Base-by-base conservation (phyloP, 257 asterid species). In the Eucommia ulmoides region DNA sequence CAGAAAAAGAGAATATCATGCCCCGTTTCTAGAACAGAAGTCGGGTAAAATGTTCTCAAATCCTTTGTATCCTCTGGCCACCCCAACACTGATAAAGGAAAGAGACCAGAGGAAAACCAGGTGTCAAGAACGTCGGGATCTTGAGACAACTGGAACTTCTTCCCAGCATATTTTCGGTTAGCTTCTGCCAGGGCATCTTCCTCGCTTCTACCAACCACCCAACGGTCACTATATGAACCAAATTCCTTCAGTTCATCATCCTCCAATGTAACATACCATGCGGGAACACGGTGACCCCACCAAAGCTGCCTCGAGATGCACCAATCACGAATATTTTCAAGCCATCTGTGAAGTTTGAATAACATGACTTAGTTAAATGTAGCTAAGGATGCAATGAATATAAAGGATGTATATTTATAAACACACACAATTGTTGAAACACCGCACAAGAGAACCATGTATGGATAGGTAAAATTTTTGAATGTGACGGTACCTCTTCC, bases 231-330 rank as follows among this genome's bases (percentile, higher is more conserved):
- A 65, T 69, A 69, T 10, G 75, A 71, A 64, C 92, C 96, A 21
- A 80, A 55, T 66, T 76, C 96, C 71, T 73, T 79, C 66, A 70
- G 67, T 41, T 89, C 58, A 70, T 89, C 94, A 45, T 64, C 82
- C 21, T 86, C 85, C 69, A 89, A 56, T 23, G 63, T 33, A 35
- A 72, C 94, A 64, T 85, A 89, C 96, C 96, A 89, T 24, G 98
- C 94, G 19, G 96, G 96, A 63, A 85, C 62, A 24, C 87, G 88
- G 52, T 85, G 98, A 50, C 98, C 98, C 98, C 96, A 89, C 98
- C 98, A 89, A 59, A 89, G 91, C 65, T 89, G 98, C 68, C 98
- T 78, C 56, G 98, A 89, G 64, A 89, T 70, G 74, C 98, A 89
- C 96, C 98, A 89, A 71, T 85, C 96, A 51, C 83, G 94, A 60